Base-by-base conservation (phyloP, 2,329 filamentous ascomycete species). In the Microdochium nivale region DNA sequence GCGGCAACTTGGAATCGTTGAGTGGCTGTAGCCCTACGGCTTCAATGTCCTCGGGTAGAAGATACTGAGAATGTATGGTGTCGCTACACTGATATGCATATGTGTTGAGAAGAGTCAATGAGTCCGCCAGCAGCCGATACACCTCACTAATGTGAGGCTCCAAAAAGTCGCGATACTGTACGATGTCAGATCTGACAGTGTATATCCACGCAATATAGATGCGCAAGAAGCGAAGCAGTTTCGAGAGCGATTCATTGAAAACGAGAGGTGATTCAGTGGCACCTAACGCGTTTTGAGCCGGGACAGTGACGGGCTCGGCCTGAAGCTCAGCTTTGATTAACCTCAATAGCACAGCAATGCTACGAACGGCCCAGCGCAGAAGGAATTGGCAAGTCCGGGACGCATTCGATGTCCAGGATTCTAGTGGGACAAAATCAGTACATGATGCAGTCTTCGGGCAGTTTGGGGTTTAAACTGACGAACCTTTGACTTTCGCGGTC, bases 341-440 rank as follows among this genome's bases (percentile, higher is more conserved):
- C 50, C 86, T 83, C 47, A 91, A 78, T 30, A 96, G 74, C 1
- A 80, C 79, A 52, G 84, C 80, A 60, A 95, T 86, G 10, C 86
- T 89, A 49, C 86, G 86, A 48, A 90, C 74, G 61, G 95, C 96
- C 55, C 95, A 80, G 24, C 84, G 79, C 46, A 95, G 74, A 53
- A 88, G 83, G 60, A 86, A 90, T 53, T 80, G 75, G 57, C 76
- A 80, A 10, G 79, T 78, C 32, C 70, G 71, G 13, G 73, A 73
- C 30, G 66, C 65, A 37, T 67, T 62, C 14, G 68, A 60, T 9
- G 70, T 75, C 65, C 73, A 76, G 52, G 77, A 70, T 55, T 76
- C 76, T 75, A 54, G 49, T 50, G n/a, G n/a, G 11, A 48, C 19
- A 27, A 47, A 19, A 48, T 61, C 51, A 58, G 58, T 56, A 46